Conservation (phyloP, 2,329 filamentous ascomycete genomes). For the Ophiostoma sp. region DNA sequence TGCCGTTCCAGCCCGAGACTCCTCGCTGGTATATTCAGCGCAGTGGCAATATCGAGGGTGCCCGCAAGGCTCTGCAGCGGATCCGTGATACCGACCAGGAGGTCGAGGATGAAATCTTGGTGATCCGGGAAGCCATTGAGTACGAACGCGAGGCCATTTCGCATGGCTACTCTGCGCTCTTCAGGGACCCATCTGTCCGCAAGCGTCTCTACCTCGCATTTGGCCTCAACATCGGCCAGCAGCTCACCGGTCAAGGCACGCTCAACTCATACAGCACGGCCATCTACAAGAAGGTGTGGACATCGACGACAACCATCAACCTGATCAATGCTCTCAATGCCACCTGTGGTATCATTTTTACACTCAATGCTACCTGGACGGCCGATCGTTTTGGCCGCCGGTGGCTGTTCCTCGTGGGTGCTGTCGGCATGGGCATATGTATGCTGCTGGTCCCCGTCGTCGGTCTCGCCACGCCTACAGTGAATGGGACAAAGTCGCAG, state of each 20-base stretch:
- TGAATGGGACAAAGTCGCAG: slow-evolving; percentile 47
- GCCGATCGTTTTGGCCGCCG: slow-evolving; percentile 67
- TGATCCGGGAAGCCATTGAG: slow-evolving; percentile 63
- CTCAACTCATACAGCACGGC: slow-evolving; percentile 69
- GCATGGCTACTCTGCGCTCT: slow-evolving; percentile 58
- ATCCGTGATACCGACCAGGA: slow-evolving; percentile 61
- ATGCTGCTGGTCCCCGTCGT: slow-evolving; percentile 59
- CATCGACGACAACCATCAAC: slow-evolving; percentile 53
- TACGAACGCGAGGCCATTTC: slow-evolving; percentile 67
- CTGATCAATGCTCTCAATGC: slow-evolving; percentile 71
- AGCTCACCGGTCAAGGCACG: slow-evolving; percentile 67
- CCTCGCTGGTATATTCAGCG: slow-evolving; percentile 65
- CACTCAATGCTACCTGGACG: slow-evolving; percentile 67
- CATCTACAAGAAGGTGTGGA: slow-evolving; percentile 68
- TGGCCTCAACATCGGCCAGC: slow-evolving; percentile 64
- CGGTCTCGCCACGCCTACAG: slow-evolving; percentile 44
- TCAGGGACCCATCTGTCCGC: slow-evolving; percentile 63
- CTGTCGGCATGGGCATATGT: slow-evolving; percentile 62
- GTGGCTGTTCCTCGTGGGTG: slow-evolving; percentile 64
- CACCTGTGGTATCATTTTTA: slow-evolving; percentile 67
- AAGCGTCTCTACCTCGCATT: slow-evolving; percentile 62
- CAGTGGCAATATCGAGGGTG: slow-evolving; percentile 55
- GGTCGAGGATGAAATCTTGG: slow-evolving; percentile 60
- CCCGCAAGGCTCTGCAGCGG: slow-evolving; percentile 50
- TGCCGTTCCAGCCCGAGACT: slow-evolving; percentile 63